Conservation (phyloP, 495 filamentous ascomycete genomes). For the Penicillium atrosanguineum region DNA sequence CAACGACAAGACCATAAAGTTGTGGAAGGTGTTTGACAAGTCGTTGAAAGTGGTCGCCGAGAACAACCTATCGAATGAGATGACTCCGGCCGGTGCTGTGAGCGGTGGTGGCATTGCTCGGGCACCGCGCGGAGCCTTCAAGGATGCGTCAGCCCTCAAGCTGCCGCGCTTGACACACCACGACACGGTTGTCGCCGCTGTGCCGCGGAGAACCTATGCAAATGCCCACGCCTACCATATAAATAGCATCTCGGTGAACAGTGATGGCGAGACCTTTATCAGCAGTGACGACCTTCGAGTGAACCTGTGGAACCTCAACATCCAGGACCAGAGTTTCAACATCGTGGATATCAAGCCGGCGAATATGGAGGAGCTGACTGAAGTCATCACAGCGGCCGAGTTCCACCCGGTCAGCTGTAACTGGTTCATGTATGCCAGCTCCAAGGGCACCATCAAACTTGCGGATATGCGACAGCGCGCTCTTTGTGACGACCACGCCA, state of each 20-base stretch:
- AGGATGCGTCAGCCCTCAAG: slow-evolving; percentile 77
- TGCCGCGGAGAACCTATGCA: slow-evolving; percentile 91
- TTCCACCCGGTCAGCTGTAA: slow-evolving; percentile 98
- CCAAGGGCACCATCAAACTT: slow-evolving; percentile 97
- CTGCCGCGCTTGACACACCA: slow-evolving; percentile 95
- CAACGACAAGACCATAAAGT: slow-evolving; percentile 99
- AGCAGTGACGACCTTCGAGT: slow-evolving; percentile 96
- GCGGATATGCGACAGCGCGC: slow-evolving; percentile 97
- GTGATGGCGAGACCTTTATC: slow-evolving; percentile 98
- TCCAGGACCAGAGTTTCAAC: slow-evolving; percentile 99
- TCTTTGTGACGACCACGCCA: slow-evolving; percentile 91
- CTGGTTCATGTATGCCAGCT: slow-evolving; percentile 99
- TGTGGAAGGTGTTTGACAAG: slow-evolving; percentile 99
- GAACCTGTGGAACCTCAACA: slow-evolving; percentile 98
- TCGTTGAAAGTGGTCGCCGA: slow-evolving; percentile 97
- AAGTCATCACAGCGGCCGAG: slow-evolving; percentile 97
- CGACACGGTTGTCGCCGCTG: slow-evolving; percentile 96
- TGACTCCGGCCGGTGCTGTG: slow-evolving; percentile 73
- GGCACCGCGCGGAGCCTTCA: slow-evolving; percentile 70
- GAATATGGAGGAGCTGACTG: slow-evolving; percentile 99
- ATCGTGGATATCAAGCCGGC: slow-evolving; percentile 99
- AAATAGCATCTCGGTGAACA: slow-evolving; percentile 99
- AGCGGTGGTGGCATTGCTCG: slow-evolving; percentile 74
- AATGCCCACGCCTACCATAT: slow-evolving; percentile 99
- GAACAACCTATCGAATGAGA: slow-evolving; percentile 94